Evolutionary conservation across 2,329 filamentous ascomycete genomes (phyloP).

Genomic region (Huntiella moniliformis): DNA sequence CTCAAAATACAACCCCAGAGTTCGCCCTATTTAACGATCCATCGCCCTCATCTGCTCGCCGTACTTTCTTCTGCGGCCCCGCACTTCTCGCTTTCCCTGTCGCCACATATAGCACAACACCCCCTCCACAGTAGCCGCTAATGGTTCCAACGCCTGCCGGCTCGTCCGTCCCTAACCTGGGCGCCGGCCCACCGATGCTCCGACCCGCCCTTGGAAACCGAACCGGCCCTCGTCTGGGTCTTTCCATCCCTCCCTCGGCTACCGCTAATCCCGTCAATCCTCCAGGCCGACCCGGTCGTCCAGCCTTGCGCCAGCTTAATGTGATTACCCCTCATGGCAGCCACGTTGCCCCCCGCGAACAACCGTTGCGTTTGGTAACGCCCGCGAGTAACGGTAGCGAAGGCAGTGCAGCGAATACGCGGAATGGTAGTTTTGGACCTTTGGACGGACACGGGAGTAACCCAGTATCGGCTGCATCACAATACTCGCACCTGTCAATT

Average conservation of each 20-base stretch:
- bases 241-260: constrained; percentile 78
- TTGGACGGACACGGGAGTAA: constrained; percentile 60
- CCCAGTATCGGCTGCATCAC: constrained; percentile 71
- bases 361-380: constrained; percentile 20
- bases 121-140: constrained; percentile 10
- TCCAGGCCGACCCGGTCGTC: constrained; percentile 17
- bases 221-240: constrained; percentile 51
- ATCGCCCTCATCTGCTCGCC: background rate
- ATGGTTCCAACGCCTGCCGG: constrained; percentile 13
- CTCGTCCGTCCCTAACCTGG: constrained; percentile 38
- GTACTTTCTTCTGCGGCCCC: background rate
- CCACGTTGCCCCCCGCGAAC: constrained; percentile 52
- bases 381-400: constrained; percentile 63
- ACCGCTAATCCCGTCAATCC: constrained; percentile 53
- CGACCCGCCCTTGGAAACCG: constrained; percentile 60
- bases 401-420: constrained; percentile 58
- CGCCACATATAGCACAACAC: background rate
- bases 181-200: constrained; percentile 60
- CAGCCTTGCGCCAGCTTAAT: constrained; percentile 59
- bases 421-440: constrained; percentile 67
- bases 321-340: constrained; percentile 80
- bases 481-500: constrained; percentile 64
- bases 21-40: too few species aligned
- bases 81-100: background rate
- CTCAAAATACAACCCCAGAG: too few species aligned